These are phyloP conservation scores for Rhododendron vialii DNA, from an alignment of 148 eudicot species.

Conservation along the genomic window DNA sequence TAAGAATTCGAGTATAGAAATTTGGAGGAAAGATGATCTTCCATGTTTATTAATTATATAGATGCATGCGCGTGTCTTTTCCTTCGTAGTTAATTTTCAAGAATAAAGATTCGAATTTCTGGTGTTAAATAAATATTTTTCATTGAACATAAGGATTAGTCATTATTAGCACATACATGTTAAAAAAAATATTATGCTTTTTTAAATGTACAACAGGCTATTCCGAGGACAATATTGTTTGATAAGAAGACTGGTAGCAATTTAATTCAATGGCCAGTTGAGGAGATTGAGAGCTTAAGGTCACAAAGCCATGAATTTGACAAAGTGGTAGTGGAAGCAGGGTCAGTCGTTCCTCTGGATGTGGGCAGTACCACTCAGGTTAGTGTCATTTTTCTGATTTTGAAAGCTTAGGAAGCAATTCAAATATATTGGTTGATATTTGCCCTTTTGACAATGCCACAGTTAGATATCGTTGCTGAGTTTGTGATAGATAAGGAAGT, in stretches of 20 bases:
- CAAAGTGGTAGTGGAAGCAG: conserved; percentile 45
- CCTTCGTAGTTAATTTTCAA: not conserved
- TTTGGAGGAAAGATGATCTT: not conserved
- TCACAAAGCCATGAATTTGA: conserved; percentile 22
- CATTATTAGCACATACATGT: not conserved
- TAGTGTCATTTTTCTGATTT: not conserved
- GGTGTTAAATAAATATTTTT: no score
- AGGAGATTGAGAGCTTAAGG: conserved; percentile 67
- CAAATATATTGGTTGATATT: not conserved
- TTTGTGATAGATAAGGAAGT: conserved; percentile 36
- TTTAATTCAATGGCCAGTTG: conserved; percentile 76
- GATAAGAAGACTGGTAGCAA: conserved; percentile 66
- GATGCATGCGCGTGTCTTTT: not conserved
- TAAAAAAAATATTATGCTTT: not conserved
- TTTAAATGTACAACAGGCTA: conserved; percentile 26
- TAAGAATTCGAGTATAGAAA: no score
- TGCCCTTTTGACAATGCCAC: not conserved
- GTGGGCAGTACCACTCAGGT: conserved; percentile 69
- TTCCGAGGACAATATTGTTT: conserved; percentile 72
- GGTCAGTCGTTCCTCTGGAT: conserved; percentile 53
- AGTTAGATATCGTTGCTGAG: conserved; percentile 55
- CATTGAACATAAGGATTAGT: no score
- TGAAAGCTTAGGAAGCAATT: not conserved
- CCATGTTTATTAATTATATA: not conserved
- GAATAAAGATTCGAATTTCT: no score